Base-by-base conservation (phyloP, 768 basidiomycete genomes). In the Boletus rubroflammeus region DNA sequence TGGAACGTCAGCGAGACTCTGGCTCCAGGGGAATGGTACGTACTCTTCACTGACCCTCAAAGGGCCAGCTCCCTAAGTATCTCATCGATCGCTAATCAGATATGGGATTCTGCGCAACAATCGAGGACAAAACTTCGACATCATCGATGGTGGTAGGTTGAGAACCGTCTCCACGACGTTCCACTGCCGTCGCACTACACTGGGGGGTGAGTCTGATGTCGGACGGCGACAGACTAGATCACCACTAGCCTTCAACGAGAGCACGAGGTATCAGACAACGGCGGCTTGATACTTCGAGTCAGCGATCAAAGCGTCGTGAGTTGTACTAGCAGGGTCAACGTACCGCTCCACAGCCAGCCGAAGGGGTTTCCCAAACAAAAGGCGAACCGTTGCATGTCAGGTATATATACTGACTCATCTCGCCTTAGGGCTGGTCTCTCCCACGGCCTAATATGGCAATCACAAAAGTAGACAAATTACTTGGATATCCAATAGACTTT, bases 351-450 rank as follows among this genome's bases (percentile, higher is more conserved):
- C 38, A 55, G 49, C 57, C 60, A 57, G 49, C 70, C 66, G 68
- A 72, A 67, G 69, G 69, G 69, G 70, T 70, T 68, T 61, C 70
- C 70, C 66, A 23, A 59, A 14, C 56, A 41, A 26, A 60, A 5
- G 9, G 6, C 0, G 39, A 19, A 15, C 1, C 0, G 13, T 6
- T 0, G 25, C 11, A 17, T 23, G 36, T 3, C 19, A 9, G 28
- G 28, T 61, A 55, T 60, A 47, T 68, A 64, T 54, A 48, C 10
- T 35, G 14, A 39, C 29, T 45, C 41, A 51, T 4, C 25, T 21
- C n/a, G 13, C 54, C 43, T 70, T 61, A 70, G 69, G 69, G 69
- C 70, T 47, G 68, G 69, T 54, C 41, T 60, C 23, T 70, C 62
- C 51, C 64, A 66, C 62, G 55, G 53, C 23, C 54, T 40, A 43